Base-by-base conservation (phyloP, 805 yeast genomes). In the Metschnikowia reukaufii region DNA sequence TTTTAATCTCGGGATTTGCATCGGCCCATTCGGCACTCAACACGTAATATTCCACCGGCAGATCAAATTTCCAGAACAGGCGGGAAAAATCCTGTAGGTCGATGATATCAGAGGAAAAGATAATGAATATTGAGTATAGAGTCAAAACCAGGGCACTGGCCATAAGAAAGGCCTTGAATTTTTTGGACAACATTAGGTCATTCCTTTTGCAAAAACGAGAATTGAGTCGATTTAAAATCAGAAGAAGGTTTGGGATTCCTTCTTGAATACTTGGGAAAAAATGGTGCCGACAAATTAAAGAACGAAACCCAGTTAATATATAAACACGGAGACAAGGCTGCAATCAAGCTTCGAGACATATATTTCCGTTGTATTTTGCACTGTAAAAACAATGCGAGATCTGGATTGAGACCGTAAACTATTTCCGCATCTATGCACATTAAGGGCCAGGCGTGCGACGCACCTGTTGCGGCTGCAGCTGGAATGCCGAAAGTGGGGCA, bases 21-120 rank as follows among this genome's bases (percentile, higher is more conserved):
- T 29, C 27, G 2, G 41, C 48, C 54, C 54, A 49, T n/a, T 39
- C 23, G 3, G 49, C 36, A 15, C 36, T 39, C 30, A 54, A 40
- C 29, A 54, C 47, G 29, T 54, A 54, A 25, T 42, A 54, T 20
- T 36, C 33, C 30, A 35, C 9, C 4, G 16, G 23, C 12, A 20
- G 35, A 29, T 44, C 44, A 19, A 41, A 36, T 12, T 15, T 32
- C 52, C 52, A 50, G 1, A 45, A 16, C 16, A 39, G 48, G 8
- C 13, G 38, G 16, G 34, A n/a, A 27, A 29, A 36, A 12, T 43
- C 42, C 6, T 18, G 21, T 30, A 42, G 27, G 7, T n/a, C 20
- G 13, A 20, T 15, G 20, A 42, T 18, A 17, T 36, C 30, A 4
- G 39, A 7, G 4, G 29, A 10, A 5, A 19, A 16, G 4, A 42